Evolutionary conservation across 2,329 filamentous ascomycete genomes (phyloP).

Genomic region (Rutstroemia sp.): DNA sequence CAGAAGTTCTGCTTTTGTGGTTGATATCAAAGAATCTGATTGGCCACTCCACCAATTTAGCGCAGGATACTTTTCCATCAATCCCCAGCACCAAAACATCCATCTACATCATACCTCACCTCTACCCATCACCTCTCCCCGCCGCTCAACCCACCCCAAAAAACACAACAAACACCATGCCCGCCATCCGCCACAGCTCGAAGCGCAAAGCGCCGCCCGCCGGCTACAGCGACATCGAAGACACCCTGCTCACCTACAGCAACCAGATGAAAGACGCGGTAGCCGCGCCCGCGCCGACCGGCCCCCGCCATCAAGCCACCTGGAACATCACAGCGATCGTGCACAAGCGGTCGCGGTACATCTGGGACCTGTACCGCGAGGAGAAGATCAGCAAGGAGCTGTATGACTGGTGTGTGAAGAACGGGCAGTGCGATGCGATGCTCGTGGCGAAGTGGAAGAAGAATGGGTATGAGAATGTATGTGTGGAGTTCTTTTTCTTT

Average conservation of each 20-base stretch:
- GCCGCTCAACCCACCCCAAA: neutral
- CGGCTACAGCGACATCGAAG: slow-evolving; percentile 82
- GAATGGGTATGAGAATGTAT: slow-evolving; percentile 92
- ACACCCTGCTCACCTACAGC: slow-evolving; percentile 74
- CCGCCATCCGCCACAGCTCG: slow-evolving; percentile 65
- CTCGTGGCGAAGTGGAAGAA: slow-evolving; percentile 99
- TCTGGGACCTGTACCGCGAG: slow-evolving; percentile 97
- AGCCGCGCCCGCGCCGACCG: slow-evolving; percentile 76
- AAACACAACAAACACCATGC: slow-evolving; percentile 45
- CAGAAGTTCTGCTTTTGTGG: too few species aligned
- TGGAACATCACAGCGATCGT: slow-evolving; percentile 98
- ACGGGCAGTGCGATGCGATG: slow-evolving; percentile 89
- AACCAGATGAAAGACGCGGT: slow-evolving; percentile 96
- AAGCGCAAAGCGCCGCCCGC: slow-evolving; percentile 78
- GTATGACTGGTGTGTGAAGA: slow-evolving; percentile 96
- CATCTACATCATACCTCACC: too few species aligned
- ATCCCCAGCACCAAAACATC: too few species aligned
- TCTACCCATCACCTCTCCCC: neutral
- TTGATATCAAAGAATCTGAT: too few species aligned
- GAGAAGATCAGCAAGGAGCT: slow-evolving; percentile 87
- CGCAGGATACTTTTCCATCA: too few species aligned
- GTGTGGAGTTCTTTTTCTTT: slow-evolving; percentile 20
- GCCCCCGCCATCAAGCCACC: slow-evolving; percentile 76
- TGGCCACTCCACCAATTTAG: too few species aligned
- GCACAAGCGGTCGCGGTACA: slow-evolving; percentile 85